These are phyloP conservation scores for Globisporangium nagaii DNA, from an alignment of 352 stramenopile species.

Conservation along the genomic window DNA sequence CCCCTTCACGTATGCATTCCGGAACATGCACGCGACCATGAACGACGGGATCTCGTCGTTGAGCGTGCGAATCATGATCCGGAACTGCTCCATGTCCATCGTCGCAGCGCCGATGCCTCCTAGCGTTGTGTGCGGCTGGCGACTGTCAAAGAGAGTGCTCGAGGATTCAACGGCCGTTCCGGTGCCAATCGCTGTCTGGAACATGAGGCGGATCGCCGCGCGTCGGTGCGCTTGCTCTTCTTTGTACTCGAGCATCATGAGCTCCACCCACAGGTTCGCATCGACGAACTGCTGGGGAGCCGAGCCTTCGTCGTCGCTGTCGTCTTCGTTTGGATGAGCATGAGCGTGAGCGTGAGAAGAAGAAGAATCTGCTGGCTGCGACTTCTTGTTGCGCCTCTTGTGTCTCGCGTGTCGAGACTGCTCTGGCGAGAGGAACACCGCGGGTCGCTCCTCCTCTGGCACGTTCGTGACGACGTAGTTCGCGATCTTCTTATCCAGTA, in stretches of 20 bases:
- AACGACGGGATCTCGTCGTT: conserved; percentile 73
- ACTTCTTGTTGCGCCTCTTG: neutral
- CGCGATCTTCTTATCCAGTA: conserved; percentile 59
- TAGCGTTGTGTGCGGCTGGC: neutral
- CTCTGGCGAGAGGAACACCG: conserved; percentile 32
- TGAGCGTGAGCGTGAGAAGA: too few relatives aligned
- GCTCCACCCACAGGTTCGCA: conserved; percentile 70
- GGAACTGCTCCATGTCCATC: conserved; percentile 91
- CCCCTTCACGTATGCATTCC: conserved; percentile 51
- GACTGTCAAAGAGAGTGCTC: neutral
- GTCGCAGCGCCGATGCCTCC: conserved; percentile 18
- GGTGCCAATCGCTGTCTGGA: conserved; percentile 70
- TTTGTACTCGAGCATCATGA: conserved; percentile 91
- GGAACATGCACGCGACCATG: conserved; percentile 56
- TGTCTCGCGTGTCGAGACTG: neutral
- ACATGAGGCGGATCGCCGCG: conserved; percentile 90
- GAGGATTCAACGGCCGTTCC: neutral
- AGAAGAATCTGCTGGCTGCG: neutral
- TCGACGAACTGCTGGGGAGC: conserved; percentile 51
- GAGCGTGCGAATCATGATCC: conserved; percentile 77
- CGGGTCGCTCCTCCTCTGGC: conserved; percentile 44
- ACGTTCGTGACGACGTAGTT: conserved; percentile 67
- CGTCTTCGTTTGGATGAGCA: neutral
- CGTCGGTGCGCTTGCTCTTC: conserved; percentile 89
- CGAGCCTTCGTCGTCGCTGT: conserved; percentile 10